phyloP scores from a whole-genome alignment of 345 rosid genomes.

The Balakata baccata region DNA sequence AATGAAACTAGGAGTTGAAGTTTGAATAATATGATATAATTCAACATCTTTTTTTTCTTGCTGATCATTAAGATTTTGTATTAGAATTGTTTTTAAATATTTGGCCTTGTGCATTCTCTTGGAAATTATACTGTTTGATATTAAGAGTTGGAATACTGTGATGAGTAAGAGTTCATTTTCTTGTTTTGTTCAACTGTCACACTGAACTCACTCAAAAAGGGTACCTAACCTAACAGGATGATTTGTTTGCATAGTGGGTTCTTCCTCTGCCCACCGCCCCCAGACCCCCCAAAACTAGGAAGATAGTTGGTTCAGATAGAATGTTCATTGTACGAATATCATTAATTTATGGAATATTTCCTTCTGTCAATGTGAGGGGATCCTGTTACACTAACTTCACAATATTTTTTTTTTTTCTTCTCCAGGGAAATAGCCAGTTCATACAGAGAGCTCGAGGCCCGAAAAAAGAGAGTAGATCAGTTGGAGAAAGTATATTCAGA shows the following conservation, averaged over 20 bases:
- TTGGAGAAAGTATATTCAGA: conserved; percentile 70
- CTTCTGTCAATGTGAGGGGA: not conserved
- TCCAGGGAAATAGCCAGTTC: conserved; percentile 61
- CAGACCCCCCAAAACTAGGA: not conserved
- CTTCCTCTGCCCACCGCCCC: not conserved
- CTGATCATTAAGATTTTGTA: not conserved
- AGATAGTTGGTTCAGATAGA: not conserved
- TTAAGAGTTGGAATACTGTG: not conserved
- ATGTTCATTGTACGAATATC: not conserved
- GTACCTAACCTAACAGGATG: not conserved
- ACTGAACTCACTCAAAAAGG: not conserved
- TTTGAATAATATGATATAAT: not conserved
- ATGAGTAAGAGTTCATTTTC: not conserved
- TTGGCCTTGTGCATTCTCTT: not conserved
- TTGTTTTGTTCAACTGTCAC: not conserved
- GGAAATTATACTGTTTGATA: not conserved
- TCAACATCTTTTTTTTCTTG: not conserved
- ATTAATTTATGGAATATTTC: not conserved
- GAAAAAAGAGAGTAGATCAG: conserved; percentile 57
- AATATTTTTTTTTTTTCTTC: not conserved
- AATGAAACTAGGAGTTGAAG: not conserved
- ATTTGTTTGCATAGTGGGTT: not conserved
- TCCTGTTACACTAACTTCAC: not conserved
- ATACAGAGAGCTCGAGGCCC: conserved; percentile 72
- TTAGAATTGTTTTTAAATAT: not conserved